Evolutionary conservation across 306 rosid genomes (phyloP).

Genomic region (Canavalia gladiata): DNA sequence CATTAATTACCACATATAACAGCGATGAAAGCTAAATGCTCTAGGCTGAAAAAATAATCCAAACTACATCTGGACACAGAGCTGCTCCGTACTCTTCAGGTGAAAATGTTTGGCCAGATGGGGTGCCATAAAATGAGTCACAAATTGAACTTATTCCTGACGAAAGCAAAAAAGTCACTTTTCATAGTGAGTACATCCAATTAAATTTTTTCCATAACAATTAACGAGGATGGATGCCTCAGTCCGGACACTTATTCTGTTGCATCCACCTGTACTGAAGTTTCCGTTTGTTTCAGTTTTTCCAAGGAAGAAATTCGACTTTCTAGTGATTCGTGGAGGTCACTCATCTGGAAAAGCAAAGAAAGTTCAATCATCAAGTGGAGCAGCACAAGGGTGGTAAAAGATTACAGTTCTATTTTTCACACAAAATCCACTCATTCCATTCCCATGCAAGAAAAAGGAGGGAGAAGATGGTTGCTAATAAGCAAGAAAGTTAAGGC

Average conservation of each 20-base stretch:
- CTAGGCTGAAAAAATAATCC: constrained; percentile 20
- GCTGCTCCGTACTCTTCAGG: constrained; percentile 35
- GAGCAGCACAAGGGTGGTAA: not conserved
- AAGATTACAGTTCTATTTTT: not conserved
- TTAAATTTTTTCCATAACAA: constrained; percentile 35
- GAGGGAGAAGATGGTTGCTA: constrained; percentile 21
- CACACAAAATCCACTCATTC: constrained; percentile 3
- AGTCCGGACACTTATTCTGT: constrained; percentile 55
- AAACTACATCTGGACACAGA: constrained; percentile 38
- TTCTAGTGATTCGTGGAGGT: constrained; percentile 72
- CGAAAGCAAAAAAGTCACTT: constrained; percentile 34
- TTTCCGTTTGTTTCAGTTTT: constrained; percentile 68
- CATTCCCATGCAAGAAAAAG: constrained; percentile 16
- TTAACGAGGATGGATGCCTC: constrained; percentile 35
- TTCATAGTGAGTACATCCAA: constrained; percentile 43
- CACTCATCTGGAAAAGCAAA: constrained; percentile 70
- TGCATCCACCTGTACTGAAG: constrained; percentile 65
- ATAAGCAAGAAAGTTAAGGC: constrained; percentile 22
- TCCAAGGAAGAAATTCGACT: constrained; percentile 81
- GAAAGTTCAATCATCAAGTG: constrained; percentile 32
- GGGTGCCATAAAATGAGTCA: constrained; percentile 43
- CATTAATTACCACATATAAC: constrained; percentile 23
- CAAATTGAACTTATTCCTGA: constrained; percentile 50
- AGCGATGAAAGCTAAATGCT: constrained; percentile 21
- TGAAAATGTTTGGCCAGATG: constrained; percentile 29